Evolutionary conservation across 1,284 basidiomycete species (phyloP).

Genomic region (Albatrellus sp.): DNA sequence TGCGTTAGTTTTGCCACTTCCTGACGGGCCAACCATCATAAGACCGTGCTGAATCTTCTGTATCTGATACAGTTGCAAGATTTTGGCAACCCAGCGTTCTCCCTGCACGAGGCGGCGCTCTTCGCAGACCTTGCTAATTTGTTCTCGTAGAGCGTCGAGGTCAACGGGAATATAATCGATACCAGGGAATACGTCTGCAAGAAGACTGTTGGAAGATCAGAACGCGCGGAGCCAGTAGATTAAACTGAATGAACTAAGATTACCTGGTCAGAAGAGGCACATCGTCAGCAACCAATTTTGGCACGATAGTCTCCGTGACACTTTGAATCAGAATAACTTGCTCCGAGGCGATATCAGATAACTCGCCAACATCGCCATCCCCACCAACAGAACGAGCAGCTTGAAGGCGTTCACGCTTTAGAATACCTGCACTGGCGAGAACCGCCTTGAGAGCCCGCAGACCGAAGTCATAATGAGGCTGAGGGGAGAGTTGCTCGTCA

Average conservation of each 20-base stretch:
- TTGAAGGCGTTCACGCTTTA: slow-evolving; percentile 85
- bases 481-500: slow-evolving; percentile 90
- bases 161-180: slow-evolving; percentile 87
- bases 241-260: slow-evolving; percentile 12
- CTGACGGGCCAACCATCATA: slow-evolving; percentile 99
- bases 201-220: slow-evolving; percentile 41
- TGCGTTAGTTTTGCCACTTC: slow-evolving; percentile 93
- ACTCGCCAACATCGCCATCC: slow-evolving; percentile 32
- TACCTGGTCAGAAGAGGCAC: slow-evolving; percentile 88
- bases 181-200: slow-evolving; percentile 97
- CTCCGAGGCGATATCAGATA: slow-evolving; percentile 70
- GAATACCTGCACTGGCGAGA: slow-evolving; percentile 90
- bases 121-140: slow-evolving; percentile 80
- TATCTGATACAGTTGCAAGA: slow-evolving; percentile 96
- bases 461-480: slow-evolving; percentile 99
- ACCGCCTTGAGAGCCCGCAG: slow-evolving; percentile 96
- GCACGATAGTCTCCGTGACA: slow-evolving; percentile 98
- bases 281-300: slow-evolving; percentile 96
- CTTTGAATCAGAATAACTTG: slow-evolving; percentile 98
- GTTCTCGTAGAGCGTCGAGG: slow-evolving; percentile 71
- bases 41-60: slow-evolving; percentile 99
- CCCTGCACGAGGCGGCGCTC: slow-evolving; percentile 80
- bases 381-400: slow-evolving; percentile 31
- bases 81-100: slow-evolving; percentile 90
- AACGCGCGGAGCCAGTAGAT: slow-evolving; percentile 6